Base-by-base conservation (phyloP, 345 rosid genomes). In the Pistacia integerrima region DNA sequence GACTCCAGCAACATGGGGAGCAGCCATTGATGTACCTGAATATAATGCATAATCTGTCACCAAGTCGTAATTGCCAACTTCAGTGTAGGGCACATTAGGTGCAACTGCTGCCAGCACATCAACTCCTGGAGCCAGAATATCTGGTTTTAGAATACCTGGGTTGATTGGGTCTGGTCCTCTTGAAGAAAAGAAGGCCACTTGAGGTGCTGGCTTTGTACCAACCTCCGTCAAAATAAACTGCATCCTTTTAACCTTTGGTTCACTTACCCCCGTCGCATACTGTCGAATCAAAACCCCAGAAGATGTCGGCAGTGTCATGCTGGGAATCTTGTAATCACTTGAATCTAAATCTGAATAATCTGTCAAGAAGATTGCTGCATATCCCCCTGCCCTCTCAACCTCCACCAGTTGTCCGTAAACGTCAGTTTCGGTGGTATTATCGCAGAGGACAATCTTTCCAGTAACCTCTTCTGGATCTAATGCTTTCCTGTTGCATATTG, bases 161-260 rank as follows among this genome's bases (percentile, higher is more conserved):
- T 17, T 85, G 18, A 85, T 76, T 3, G 81, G 85, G n/a, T 87
- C 88, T 2, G 84, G 94, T 35, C 94, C 94, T 79, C 91, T 83
- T 13, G 93, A 90, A 11, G 94, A 90, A 79, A 87, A 92, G 55
- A 16, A 36, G 4, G 93, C 92, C 61, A 90, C 85, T 16, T 87
- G 62, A 14, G 97, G 93, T 33, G 94, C 88, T 69, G 88, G 85
- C 4, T 46, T 69, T 2, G 55, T 18, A 4, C 85, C 78, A 25
- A 77, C 52, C 17, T 72, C 81, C 11, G 86, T 85, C 51, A 48
- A 36, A 48, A 48, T 11, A 35, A 87, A 87, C 66, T 51, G 70
- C 61, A 78, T 48, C 46, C 41, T 46, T 61, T 75, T 79, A 16
- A 82, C 83, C 30, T 76, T 83, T 55, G 85, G 72, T n/a, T 57